These are phyloP conservation scores for Friedmanniomyces simplex DNA, from an alignment of 495 filamentous ascomycete species.

Conservation along the genomic window DNA sequence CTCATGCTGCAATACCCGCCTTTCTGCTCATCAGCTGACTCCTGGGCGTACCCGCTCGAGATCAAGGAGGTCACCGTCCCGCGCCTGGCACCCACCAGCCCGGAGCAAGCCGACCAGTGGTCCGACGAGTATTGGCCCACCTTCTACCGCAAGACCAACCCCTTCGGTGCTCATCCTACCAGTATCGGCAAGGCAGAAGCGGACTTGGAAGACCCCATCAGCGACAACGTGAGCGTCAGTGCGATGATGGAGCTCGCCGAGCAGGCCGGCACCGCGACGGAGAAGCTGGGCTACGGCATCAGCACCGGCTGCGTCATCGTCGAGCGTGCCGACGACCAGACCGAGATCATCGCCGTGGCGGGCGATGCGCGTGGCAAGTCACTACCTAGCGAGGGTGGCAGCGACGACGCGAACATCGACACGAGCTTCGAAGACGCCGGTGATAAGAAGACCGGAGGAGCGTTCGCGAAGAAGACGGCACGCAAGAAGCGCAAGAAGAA, in stretches of 20 bases:
- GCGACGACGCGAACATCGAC: slow-evolving; percentile 14
- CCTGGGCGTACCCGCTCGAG: slow-evolving; percentile 31
- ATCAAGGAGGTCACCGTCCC: slow-evolving; percentile 55
- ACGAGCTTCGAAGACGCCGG: not conserved
- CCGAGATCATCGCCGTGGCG: slow-evolving; percentile 56
- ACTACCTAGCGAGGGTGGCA: slow-evolving; percentile 36
- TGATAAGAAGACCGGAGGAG: not conserved
- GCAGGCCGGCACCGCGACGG: slow-evolving; percentile 47
- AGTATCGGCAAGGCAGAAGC: slow-evolving; percentile 44
- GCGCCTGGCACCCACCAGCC: slow-evolving; percentile 60
- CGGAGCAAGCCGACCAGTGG: slow-evolving; percentile 66
- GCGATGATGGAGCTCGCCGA: slow-evolving; percentile 62
- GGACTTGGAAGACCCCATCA: slow-evolving; percentile 37
- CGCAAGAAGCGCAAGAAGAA: slow-evolving; percentile 8
- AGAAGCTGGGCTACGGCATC: slow-evolving; percentile 50
- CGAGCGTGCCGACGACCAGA: slow-evolving; percentile 37
- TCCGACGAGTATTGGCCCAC: slow-evolving; percentile 74
- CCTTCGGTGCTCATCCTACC: slow-evolving; percentile 61
- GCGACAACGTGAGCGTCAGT: slow-evolving; percentile 33
- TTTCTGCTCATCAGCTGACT: slow-evolving; percentile 19
- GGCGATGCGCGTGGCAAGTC: slow-evolving; percentile 53
- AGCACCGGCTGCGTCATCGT: slow-evolving; percentile 74
- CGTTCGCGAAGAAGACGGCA: slow-evolving; percentile 5
- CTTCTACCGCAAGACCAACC: slow-evolving; percentile 72
- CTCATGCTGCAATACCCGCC: slow-evolving; percentile 11